Percentiles rank a stretch among this genome's conserved stretches.
These are phyloP conservation scores for Hyaloscypha bicolor DNA, from an alignment of 495 filamentous ascomycete species.

Conservation along the genomic window DNA sequence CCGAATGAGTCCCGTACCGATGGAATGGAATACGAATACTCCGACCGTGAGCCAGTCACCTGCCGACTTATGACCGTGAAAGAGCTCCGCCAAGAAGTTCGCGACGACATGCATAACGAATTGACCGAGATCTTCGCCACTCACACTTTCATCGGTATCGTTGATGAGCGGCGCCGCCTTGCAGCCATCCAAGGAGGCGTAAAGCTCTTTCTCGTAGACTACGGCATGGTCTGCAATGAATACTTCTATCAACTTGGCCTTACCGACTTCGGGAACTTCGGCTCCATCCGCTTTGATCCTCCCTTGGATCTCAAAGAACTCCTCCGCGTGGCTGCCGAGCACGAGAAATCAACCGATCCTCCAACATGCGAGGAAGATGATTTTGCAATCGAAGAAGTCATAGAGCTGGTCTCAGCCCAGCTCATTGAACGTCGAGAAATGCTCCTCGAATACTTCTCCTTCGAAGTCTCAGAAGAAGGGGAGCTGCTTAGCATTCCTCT, in stretches of 20 bases:
- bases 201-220: constrained; percentile 92
- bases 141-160: constrained; percentile 92
- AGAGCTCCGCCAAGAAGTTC: constrained; percentile 76
- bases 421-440: constrained; percentile 80
- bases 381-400: constrained; percentile 67
- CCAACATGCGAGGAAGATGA: constrained; percentile 47
- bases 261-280: constrained; percentile 96
- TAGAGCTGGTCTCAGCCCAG: constrained; percentile 57
- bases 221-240: constrained; percentile 83
- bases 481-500: constrained; percentile 80
- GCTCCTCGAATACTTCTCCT: constrained; percentile 88
- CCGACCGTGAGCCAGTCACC: constrained; percentile 64
- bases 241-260: constrained; percentile 97
- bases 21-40: constrained; percentile 65
- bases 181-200: constrained; percentile 92
- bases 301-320: constrained; percentile 71
- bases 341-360: constrained; percentile 52
- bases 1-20: constrained; percentile 22
- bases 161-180: constrained; percentile 84
- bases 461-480: constrained; percentile 79
- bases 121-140: constrained; percentile 87
- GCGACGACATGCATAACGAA: constrained; percentile 83
- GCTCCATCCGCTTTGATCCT: constrained; percentile 77
- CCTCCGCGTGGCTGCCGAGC: constrained; percentile 70
- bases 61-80: constrained; percentile 81